A percentile compares a stretch with the other conserved stretches of the same genome.
These are phyloP conservation scores for Jatropha multifida DNA, from an alignment of 441 rosid species.

Conservation along the genomic window DNA sequence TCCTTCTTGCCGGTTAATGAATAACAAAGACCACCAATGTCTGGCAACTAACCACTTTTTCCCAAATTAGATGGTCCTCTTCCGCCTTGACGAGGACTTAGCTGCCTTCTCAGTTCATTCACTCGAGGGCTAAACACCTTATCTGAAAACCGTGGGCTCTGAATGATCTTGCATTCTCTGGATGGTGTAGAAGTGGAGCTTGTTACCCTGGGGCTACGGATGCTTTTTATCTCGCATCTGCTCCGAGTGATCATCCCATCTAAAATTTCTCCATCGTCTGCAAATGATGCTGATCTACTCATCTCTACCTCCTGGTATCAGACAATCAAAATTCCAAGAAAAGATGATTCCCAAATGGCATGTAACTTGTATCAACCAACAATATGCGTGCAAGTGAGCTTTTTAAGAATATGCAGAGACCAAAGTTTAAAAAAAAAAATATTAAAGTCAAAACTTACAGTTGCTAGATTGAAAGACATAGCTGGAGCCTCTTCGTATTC, in stretches of 20 bases:
- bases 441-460: constrained; percentile 38
- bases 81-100: constrained; percentile 48
- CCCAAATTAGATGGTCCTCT: constrained; percentile 67
- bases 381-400: no score
- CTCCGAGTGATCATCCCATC: constrained; percentile 67
- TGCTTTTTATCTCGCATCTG: constrained; percentile 60
- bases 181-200: constrained; percentile 47
- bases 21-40: not conserved
- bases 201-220: constrained; percentile 48
- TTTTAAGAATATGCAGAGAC: no score
- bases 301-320: constrained; percentile 44
- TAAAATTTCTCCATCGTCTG: constrained; percentile 54
- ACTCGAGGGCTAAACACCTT: constrained; percentile 55
- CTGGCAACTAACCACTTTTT: constrained; percentile 42
- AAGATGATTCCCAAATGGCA: not conserved
- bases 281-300: constrained; percentile 36
- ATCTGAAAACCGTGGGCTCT: constrained; percentile 61
- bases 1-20: not conserved
- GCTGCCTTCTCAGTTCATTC: constrained; percentile 51
- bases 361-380: not conserved
- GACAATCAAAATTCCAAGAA: not conserved
- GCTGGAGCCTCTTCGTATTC: constrained; percentile 70
- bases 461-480: constrained; percentile 43
- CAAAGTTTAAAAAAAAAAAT: no score
- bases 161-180: constrained; percentile 43